Percentiles rank a stretch among this genome's conserved stretches.
These are phyloP conservation scores for Hsuehochloa calcarea DNA, from an alignment of 176 grass and related monocot species.

Conservation along the genomic window DNA sequence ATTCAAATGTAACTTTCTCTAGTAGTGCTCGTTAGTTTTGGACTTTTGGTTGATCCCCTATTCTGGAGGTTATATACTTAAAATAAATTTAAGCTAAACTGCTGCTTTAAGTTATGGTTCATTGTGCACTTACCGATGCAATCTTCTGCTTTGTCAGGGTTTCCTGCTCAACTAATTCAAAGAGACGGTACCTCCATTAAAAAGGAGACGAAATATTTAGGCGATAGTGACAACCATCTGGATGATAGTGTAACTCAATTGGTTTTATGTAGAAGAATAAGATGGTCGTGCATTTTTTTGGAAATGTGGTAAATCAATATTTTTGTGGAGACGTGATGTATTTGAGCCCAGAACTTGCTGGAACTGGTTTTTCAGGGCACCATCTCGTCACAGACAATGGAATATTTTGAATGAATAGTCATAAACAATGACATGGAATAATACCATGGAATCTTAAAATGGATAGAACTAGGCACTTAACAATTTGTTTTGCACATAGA, in stretches of 20 bases:
- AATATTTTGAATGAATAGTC: not conserved
- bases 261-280: conserved; percentile 45
- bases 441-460: not conserved
- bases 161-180: conserved; percentile 32
- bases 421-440: not conserved
- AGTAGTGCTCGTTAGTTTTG: conserved; percentile 38
- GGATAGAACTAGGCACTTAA: not conserved
- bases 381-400: conserved; percentile 27
- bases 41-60: conserved; percentile 38
- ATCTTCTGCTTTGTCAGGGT: conserved; percentile 41
- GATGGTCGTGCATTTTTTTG: conserved; percentile 36
- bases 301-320: conserved; percentile 35
- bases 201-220: conserved; percentile 24
- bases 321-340: conserved; percentile 58
- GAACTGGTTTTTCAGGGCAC: conserved; percentile 47
- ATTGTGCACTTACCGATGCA: conserved; percentile 21
- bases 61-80: conserved; percentile 29
- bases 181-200: conserved; percentile 17
- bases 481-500: conserved; percentile 1
- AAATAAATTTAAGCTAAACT: conserved; percentile 25
- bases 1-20: conserved; percentile 35
- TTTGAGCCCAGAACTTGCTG: conserved; percentile 49
- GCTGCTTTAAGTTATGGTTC: conserved; percentile 35
- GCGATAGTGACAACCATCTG: conserved; percentile 31
- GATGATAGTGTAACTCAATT: conserved; percentile 50